Conservation (phyloP, 2,329 filamentous ascomycete species). For the Escovopsis weberi region DNA sequence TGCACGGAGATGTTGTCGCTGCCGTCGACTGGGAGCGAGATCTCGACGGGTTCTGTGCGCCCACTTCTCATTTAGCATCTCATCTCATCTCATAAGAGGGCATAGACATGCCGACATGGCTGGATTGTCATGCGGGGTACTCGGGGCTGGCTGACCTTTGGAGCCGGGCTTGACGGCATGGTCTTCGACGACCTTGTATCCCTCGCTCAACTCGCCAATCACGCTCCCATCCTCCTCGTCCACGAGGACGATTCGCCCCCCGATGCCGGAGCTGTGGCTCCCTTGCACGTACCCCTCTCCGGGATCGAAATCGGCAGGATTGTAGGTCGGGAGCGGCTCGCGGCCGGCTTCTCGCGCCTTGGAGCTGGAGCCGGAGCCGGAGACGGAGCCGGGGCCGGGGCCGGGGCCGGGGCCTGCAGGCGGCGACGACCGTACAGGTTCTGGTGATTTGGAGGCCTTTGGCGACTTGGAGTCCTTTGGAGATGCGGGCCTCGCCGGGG, state of each 20-base stretch:
- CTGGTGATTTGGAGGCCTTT: neutral
- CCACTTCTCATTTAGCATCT: neutral
- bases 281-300: slow-evolving; percentile 64
- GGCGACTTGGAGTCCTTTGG: slow-evolving; percentile 6
- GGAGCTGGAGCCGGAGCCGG: slow-evolving; percentile 9
- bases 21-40: slow-evolving; percentile 56
- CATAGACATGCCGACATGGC: too few relatives aligned
- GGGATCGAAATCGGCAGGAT: slow-evolving; percentile 65
- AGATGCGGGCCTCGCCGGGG: slow-evolving; percentile 21
- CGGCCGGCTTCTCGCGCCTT: slow-evolving; percentile 26
- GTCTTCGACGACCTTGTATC: slow-evolving; percentile 68
- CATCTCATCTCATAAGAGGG: too few relatives aligned
- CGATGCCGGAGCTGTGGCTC: slow-evolving; percentile 36
- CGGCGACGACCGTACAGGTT: too few relatives aligned
- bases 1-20: slow-evolving; percentile 49
- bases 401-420: too few relatives aligned
- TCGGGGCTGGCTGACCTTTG: slow-evolving; percentile 50
- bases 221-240: slow-evolving; percentile 95
- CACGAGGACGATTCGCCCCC: slow-evolving; percentile 72
- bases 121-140: too few relatives aligned
- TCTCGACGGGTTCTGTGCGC: slow-evolving; percentile 55
- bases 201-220: slow-evolving; percentile 77
- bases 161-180: slow-evolving; percentile 66
- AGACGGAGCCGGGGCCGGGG: too few relatives aligned
- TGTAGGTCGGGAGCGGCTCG: slow-evolving; percentile 50